A percentile compares a stretch with the other conserved stretches of the same genome.
Conservation (phyloP, 352 stramenopile genomes). For the Peronospora belbahrii region DNA sequence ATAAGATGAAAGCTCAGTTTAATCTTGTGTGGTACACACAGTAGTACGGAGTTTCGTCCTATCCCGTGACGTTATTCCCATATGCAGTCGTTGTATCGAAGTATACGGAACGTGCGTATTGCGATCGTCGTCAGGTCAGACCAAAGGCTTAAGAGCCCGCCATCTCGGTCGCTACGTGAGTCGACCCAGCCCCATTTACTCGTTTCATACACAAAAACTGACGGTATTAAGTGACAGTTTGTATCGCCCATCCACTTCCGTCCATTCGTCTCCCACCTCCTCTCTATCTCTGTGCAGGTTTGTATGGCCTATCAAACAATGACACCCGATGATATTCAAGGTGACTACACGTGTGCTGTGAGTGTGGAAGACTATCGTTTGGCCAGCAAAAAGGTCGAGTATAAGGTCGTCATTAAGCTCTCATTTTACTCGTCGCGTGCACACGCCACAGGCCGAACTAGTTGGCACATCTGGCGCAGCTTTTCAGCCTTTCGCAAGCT, state of each 20-base stretch:
- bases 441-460: constrained; percentile 51
- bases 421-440: constrained; percentile 72
- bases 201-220: background rate
- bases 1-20: no score
- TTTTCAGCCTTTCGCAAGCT: constrained; percentile 79
- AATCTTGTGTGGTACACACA: background rate
- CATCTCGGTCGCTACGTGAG: background rate
- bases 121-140: background rate
- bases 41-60: background rate
- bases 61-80: no score
- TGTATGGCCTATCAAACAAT: constrained; percentile 31
- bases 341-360: constrained; percentile 57
- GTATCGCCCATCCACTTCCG: background rate
- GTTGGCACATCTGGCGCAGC: constrained; percentile 78
- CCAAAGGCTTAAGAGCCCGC: background rate
- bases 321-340: constrained; percentile 78
- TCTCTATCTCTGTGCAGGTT: background rate
- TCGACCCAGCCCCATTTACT: background rate
- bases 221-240: background rate
- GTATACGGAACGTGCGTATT: background rate
- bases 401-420: constrained; percentile 63
- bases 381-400: constrained; percentile 68
- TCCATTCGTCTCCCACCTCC: background rate
- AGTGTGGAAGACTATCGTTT: constrained; percentile 66
- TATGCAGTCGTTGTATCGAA: background rate